Percentiles rank a stretch among this genome's conserved stretches.
Conservation (phyloP, 1,284 basidiomycete species). For the Apiotrichum veenhuisii region DNA sequence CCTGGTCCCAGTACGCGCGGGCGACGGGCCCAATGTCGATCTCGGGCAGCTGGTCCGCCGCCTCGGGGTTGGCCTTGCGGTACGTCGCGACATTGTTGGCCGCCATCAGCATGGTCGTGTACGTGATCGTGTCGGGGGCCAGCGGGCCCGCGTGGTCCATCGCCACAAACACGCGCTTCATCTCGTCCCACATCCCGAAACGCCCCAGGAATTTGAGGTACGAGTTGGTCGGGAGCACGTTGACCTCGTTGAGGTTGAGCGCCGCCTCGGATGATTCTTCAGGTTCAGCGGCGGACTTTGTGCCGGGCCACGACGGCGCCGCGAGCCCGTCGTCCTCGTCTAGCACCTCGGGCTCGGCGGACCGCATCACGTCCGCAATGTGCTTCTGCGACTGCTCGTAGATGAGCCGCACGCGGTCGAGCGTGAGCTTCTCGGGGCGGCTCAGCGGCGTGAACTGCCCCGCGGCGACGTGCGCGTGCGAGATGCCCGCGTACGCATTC, state of each 20-base stretch:
- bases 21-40: constrained; percentile 21
- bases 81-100: constrained; percentile 14
- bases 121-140: constrained; percentile 39
- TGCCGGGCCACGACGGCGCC: not conserved
- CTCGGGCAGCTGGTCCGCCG: not conserved
- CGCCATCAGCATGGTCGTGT: constrained; percentile 34
- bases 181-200: constrained; percentile 37
- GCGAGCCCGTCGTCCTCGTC: not conserved
- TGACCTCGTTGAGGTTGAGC: constrained; percentile 20
- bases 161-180: constrained; percentile 35
- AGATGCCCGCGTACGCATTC: constrained; percentile 38
- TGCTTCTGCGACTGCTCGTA: constrained; percentile 40
- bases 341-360: not conserved
- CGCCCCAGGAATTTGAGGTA: constrained; percentile 45
- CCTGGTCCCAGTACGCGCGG: constrained; percentile 32
- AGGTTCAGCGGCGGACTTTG: not conserved
- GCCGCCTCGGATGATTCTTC: not conserved
- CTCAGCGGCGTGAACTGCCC: constrained; percentile 10
- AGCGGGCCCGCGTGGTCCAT: constrained; percentile 35
- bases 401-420: constrained; percentile 37
- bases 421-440: constrained; percentile 23
- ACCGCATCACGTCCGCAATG: constrained; percentile 9
- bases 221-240: constrained; percentile 37
- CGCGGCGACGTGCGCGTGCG: constrained; percentile 15
- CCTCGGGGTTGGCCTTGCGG: not conserved